Base-by-base conservation (phyloP, 768 basidiomycete genomes). In the Glaciozyma antarctica region DNA sequence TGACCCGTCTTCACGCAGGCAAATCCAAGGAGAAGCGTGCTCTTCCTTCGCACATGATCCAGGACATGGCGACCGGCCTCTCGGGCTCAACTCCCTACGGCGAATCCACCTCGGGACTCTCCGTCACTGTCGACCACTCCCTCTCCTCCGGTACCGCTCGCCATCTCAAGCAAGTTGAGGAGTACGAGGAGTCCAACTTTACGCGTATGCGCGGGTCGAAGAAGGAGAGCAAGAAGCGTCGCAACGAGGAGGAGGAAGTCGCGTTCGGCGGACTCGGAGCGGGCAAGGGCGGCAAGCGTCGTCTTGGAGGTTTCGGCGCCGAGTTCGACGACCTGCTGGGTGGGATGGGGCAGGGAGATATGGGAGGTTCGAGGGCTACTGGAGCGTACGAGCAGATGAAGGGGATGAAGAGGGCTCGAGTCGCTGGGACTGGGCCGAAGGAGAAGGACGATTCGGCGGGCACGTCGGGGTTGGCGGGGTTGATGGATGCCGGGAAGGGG, bases 141-240 rank as follows among this genome's bases (percentile, higher is more conserved):
- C 44, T 73, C 26, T 63, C 72, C 47, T 73, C 64, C 9, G 65
- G 58, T 67, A 75, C 62, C 65, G 88, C 88, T 15, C 82, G 84
- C 22, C 87, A 92, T 73, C 81, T 97, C 61, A 82, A 84, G 70
- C 82, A 84, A 9, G 83, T 95, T 77, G 84, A 83, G 58, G 86
- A 90, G 67, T 98, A 89, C 76, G 94, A 98, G 78, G 91, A 94
- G 75, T 90, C 90, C 54, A 92, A 94, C 76, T 90, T 97, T 78
- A 88, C 88, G 45, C 85, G 94, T 53, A 73, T 97, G 60, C 81
- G 93, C 65, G 86, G 92, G 83, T 88, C 86, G 75, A 97, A 97
- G 81, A 85, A 84, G 73, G 91, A 94, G 53, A 81, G 83, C 21
- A 83, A 81, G 71, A 80, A 85, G 53, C 81, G 93, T 24, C 78